Percentiles rank a stretch among this genome's conserved stretches.
Conservation (phyloP, 495 filamentous ascomycete genomes). For the Xylaria nigripes region DNA sequence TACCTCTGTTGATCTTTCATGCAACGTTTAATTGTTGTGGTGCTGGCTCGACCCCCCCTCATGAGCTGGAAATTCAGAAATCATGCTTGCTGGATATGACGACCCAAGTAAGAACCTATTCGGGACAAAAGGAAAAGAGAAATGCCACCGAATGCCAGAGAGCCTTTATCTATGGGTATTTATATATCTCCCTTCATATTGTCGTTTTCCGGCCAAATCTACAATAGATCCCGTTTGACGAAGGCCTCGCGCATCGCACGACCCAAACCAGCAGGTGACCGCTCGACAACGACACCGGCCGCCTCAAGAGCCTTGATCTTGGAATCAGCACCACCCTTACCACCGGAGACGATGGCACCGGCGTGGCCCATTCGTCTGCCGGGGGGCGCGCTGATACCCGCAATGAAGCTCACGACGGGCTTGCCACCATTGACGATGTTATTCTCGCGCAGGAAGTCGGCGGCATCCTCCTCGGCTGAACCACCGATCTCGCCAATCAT, state of each 20-base stretch:
- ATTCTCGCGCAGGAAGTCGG: constrained; percentile 86
- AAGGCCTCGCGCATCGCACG: constrained; percentile 93
- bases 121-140: not conserved
- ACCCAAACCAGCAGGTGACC: constrained; percentile 82
- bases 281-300: constrained; percentile 92
- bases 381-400: constrained; percentile 92
- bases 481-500: constrained; percentile 99
- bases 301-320: constrained; percentile 93
- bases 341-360: constrained; percentile 92
- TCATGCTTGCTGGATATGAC: not conserved
- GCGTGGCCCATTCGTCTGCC: constrained; percentile 98
- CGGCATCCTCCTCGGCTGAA: constrained; percentile 93
- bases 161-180: constrained; percentile 9
- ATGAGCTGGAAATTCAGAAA: not conserved
- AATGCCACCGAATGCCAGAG: constrained; percentile 11
- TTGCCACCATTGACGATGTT: constrained; percentile 78
- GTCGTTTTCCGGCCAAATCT: constrained; percentile 22
- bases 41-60: too few species aligned
- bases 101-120: not conserved
- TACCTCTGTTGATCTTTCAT: too few species aligned
- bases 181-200: constrained; percentile 7
- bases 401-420: constrained; percentile 96
- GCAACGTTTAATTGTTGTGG: too few species aligned
- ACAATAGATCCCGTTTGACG: constrained; percentile 91
- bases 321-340: constrained; percentile 93